Percentiles rank a stretch among this genome's conserved stretches.
Evolutionary conservation across 176 grass and related monocot genomes (phyloP).

Genomic region (Musa acuminata): DNA sequence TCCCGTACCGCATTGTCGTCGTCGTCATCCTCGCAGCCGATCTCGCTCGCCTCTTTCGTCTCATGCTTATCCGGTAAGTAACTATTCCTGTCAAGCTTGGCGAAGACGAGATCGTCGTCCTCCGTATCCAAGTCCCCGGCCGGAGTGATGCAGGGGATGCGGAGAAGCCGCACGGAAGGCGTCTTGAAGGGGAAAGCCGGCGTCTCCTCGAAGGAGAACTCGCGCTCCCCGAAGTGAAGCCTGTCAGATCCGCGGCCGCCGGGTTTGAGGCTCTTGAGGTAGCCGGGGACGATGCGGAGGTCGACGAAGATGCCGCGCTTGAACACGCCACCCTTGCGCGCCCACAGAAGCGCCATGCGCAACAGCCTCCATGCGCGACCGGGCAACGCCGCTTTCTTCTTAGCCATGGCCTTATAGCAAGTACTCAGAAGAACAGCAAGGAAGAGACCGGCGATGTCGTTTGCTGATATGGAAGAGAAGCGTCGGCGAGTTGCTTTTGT

Average conservation of each 20-base stretch:
- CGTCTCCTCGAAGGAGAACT: constrained; percentile 84
- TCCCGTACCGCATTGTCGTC: background rate
- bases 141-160: constrained; percentile 55
- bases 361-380: constrained; percentile 52
- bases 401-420: background rate
- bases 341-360: constrained; percentile 51
- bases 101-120: constrained; percentile 29
- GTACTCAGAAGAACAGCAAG: background rate
- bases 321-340: constrained; percentile 35
- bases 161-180: constrained; percentile 42
- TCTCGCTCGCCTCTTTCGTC: constrained; percentile 5
- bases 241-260: constrained; percentile 4
- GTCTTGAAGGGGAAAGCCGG: constrained; percentile 61
- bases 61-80: background rate
- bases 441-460: too few relatives aligned
- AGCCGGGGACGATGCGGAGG: background rate
- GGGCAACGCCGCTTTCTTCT: constrained; percentile 11
- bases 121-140: constrained; percentile 21
- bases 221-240: constrained; percentile 42
- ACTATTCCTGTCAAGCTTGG: constrained; percentile 31
- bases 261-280: constrained; percentile 28
- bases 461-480: too few relatives aligned
- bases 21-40: background rate
- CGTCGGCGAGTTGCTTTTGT: too few relatives aligned
- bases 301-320: constrained; percentile 17